Base-by-base conservation (phyloP, 371 early-diverging fungal species). In the Apophysomyces trapeziformis region DNA sequence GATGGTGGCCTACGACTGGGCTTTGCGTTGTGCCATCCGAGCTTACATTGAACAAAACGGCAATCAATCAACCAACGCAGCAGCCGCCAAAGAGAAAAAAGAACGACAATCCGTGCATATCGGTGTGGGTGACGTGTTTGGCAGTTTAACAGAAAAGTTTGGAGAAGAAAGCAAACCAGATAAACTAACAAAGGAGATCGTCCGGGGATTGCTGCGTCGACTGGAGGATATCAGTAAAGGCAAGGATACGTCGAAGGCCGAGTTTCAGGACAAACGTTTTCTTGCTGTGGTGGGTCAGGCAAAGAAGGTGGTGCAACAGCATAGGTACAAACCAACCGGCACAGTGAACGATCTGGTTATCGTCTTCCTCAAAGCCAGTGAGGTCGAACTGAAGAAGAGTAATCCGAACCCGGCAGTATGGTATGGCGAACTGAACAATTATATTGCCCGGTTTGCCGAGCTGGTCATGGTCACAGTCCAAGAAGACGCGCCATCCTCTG, bases 141-240 rank as follows among this genome's bases (percentile, higher is more conserved):
- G 73, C 18, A 65, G 64, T 26, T 47, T 79, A 12, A 69, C 74
- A 16, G 79, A 76, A 16, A 70, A 69, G 44, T 79, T 78, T 41
- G 69, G 71, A 5, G 77, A 75, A 38, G 72, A 70, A 0, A 68
- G 68, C 39, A 78, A 75, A 47, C 67, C 71, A 1, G 79, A 78
- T 61, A 80, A 76, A 65, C 64, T 83, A 38, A 76, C 75, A 7
- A 61, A 73, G 57, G 80, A 80, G 57, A 68, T 83, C 12, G 75
- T 75, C 32, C 74, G 70, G 11, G 68, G 74, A 2, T 54, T 83
- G 5, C 39, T 65, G 14, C 60, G 67, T 46, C 70, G 77, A 26
- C 66, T 83, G 4, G 77, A 83, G 16, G 77, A 79, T 38, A 66
- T 77, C 7, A 67, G 58, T 50, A 72, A 71, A 45, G 68, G 68